Evolutionary conservation across 1,284 basidiomycete species (phyloP), one percentile per base, ranked within the genome.

Genomic region (Phellopilus nigrolimitatus): DNA sequence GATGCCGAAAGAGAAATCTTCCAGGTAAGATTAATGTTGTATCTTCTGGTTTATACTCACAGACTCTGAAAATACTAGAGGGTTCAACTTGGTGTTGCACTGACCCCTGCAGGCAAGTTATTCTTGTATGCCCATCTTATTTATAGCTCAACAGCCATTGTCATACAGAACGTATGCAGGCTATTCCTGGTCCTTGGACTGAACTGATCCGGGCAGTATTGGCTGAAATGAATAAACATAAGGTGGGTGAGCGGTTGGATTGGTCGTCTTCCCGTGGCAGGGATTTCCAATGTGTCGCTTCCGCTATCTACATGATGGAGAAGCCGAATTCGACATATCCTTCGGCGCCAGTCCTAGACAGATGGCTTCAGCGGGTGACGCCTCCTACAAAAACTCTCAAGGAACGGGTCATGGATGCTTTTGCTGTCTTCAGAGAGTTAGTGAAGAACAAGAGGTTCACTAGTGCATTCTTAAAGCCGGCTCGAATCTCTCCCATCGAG

Each of bases 1-100:
- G 67, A 69, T 6, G 75, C 79, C 31, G 83, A 87, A 61, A 76
- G 83, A 40, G 85, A 88, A 45, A 81, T 88, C n/a, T 88, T 88
- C 63, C 82, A 87, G 36, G 55, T 56, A 45, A 28, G 51, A 12
- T 19, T 19, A 13, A 21, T 28, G 25, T 15, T 4, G 5, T 21
- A n/a, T 31, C 7, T 31, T n/a, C 13, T 6, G 31, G 13, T 9
- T 44, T 28, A 19, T 22, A 12, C 33, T 43, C 15, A 38, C 4
- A 21, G 24, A 13, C 42, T 31, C 4, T 34, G 13, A 43, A n/a
- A n/a, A n/a, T n/a, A n/a, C n/a, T 37, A 59, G 60, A 71, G 86
- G 27, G 85, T 88, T 5, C 86, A 88, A 59, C 65, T 88, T n/a
- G 85, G 85, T 33, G 78, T 87, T 69, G 70, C 77, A 12, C 68